These are phyloP conservation scores for Pseudopediastrum boryanum DNA, from an alignment of 139 green algal genomes.

Conservation along the genomic window DNA sequence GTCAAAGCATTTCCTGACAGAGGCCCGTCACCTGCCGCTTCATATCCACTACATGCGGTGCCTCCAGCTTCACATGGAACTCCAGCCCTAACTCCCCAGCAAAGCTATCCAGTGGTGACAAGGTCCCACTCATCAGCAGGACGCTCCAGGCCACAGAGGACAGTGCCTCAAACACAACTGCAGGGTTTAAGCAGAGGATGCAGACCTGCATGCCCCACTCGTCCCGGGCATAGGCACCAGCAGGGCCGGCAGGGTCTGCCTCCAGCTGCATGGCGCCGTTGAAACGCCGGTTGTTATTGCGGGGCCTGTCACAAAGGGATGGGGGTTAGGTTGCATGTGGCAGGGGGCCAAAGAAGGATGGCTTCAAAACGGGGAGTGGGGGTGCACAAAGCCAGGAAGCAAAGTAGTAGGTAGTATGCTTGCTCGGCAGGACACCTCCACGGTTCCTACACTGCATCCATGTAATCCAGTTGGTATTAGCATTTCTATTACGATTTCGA, in stretches of 20 bases:
- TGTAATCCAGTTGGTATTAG: no score
- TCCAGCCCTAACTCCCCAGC: constrained; percentile 77
- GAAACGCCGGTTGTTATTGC: background rate
- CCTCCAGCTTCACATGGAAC: constrained; percentile 83
- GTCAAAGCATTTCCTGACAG: no score
- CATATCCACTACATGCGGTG: constrained; percentile 91
- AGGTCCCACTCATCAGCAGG: constrained; percentile 85
- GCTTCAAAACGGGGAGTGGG: background rate
- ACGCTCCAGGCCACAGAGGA: constrained; percentile 51
- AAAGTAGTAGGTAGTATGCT: no score
- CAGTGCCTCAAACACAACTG: constrained; percentile 58
- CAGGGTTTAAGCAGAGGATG: constrained; percentile 91
- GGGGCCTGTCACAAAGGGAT: no score
- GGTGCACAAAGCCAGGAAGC: background rate
- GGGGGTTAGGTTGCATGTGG: no score
- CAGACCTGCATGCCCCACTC: constrained; percentile 46
- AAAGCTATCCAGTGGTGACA: constrained; percentile 89
- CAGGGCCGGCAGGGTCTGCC: no score
- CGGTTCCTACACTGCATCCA: no score
- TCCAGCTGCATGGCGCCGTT: background rate
- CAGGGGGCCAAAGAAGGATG: no score
- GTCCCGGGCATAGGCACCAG: background rate
- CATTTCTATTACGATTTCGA: no score
- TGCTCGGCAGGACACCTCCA: no score
- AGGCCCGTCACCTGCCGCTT: constrained; percentile 65